Conservation (phyloP, 306 rosid species). For the Ceratonia siliqua region DNA sequence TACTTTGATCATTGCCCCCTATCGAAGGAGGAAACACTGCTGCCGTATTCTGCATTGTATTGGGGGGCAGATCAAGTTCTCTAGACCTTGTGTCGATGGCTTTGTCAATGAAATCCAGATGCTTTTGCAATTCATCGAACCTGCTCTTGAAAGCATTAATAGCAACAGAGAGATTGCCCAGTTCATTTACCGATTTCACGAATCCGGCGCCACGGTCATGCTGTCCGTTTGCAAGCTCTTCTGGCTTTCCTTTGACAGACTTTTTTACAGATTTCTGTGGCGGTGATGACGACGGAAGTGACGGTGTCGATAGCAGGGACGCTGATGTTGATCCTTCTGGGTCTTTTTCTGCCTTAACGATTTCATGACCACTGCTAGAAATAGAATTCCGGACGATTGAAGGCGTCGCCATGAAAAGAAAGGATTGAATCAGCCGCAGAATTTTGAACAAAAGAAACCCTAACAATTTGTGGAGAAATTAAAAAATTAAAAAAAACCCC, state of each 20-base stretch:
- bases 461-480: too few relatives aligned
- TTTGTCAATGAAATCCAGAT: slow-evolving; percentile 47
- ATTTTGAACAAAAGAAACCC: too few relatives aligned
- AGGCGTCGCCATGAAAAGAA: neutral
- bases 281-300: neutral
- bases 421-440: neutral
- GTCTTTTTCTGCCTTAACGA: neutral
- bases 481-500: neutral
- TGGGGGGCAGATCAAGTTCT: slow-evolving; percentile 20
- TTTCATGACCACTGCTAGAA: neutral
- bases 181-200: slow-evolving; percentile 41
- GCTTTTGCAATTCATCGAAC: slow-evolving; percentile 51
- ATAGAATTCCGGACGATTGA: neutral
- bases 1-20: neutral
- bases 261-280: neutral
- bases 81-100: slow-evolving; percentile 40
- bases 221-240: neutral
- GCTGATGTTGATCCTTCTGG: neutral
- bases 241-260: neutral
- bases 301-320: neutral
- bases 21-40: neutral
- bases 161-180: slow-evolving; percentile 40
- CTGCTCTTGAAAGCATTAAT: slow-evolving; percentile 43
- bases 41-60: neutral
- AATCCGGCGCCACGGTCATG: slow-evolving; percentile 3